These are phyloP conservation scores for Lindgomyces ingoldianus DNA, from an alignment of 495 filamentous ascomycete species.

Conservation along the genomic window DNA sequence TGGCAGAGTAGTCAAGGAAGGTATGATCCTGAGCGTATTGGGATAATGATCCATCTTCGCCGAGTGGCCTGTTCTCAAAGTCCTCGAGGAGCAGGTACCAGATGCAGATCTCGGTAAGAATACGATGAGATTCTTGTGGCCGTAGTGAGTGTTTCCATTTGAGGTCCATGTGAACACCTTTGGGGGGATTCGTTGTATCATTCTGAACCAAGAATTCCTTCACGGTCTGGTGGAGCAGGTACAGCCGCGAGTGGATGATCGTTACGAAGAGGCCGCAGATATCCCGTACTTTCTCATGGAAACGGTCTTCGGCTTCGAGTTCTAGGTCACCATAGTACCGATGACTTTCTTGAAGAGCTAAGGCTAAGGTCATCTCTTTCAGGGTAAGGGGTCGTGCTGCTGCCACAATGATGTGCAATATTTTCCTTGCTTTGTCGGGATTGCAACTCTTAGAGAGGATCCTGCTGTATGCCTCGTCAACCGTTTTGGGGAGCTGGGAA, in stretches of 20 bases:
- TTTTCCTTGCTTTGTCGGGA: background rate
- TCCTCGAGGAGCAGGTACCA: too few relatives aligned
- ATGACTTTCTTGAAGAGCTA: background rate
- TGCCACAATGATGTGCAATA: conserved; percentile 1
- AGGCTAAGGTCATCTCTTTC: background rate
- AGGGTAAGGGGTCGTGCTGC: conserved; percentile 3
- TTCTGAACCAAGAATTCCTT: conserved; percentile 10
- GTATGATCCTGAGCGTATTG: too few relatives aligned
- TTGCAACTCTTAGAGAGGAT: background rate
- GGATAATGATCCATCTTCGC: too few relatives aligned
- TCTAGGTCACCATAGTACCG: background rate
- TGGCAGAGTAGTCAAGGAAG: too few relatives aligned
- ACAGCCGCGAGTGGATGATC: background rate
- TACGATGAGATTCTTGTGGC: too few relatives aligned
- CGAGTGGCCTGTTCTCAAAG: too few relatives aligned
- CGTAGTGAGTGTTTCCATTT: too few relatives aligned
- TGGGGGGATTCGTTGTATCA: background rate
- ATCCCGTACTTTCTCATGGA: background rate
- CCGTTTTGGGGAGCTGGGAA: too few relatives aligned
- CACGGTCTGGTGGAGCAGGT: conserved; percentile 7
- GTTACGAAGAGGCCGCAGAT: conserved; percentile 6
- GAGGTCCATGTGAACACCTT: too few relatives aligned
- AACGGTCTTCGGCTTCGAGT: background rate
- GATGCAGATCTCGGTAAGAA: too few relatives aligned
- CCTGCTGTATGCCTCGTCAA: conserved; percentile 1